These are phyloP conservation scores for Penicillium sp. DNA, from an alignment of 2,329 filamentous ascomycete genomes.

Conservation along the genomic window DNA sequence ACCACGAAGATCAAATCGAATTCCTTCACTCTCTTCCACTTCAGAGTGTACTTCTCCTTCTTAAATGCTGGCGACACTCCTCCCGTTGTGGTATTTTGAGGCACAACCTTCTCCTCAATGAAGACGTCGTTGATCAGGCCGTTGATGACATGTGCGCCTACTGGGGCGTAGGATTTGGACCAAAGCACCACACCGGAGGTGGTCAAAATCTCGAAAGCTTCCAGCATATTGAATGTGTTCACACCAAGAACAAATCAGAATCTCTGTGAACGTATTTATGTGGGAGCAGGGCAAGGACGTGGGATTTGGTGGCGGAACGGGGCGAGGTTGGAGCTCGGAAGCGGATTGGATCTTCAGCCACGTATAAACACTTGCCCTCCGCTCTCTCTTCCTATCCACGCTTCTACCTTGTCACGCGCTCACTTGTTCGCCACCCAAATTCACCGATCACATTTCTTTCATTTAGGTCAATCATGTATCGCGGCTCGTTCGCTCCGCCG, in stretches of 20 bases:
- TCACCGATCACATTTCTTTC: slow-evolving; percentile 3
- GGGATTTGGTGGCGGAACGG: slow-evolving; percentile 26
- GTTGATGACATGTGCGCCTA: slow-evolving; percentile 84
- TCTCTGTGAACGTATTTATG: slow-evolving; percentile 5
- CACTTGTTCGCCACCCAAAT: slow-evolving; percentile 7
- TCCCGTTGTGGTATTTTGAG: slow-evolving; percentile 58
- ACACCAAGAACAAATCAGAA: neutral
- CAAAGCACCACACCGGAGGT: slow-evolving; percentile 96
- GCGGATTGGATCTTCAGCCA: slow-evolving; percentile 34
- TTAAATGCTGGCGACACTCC: slow-evolving; percentile 72
- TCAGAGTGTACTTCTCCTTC: slow-evolving; percentile 90
- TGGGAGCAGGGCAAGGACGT: slow-evolving; percentile 17
- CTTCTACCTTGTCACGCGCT: slow-evolving; percentile 10
- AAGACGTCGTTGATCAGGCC: slow-evolving; percentile 95
- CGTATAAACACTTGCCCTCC: slow-evolving; percentile 32
- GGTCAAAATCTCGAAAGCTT: slow-evolving; percentile 94
- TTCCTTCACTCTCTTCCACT: slow-evolving; percentile 92
- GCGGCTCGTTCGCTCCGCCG: slow-evolving; percentile 74
- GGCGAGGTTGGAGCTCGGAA: slow-evolving; percentile 25
- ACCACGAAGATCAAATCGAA: slow-evolving; percentile 94
- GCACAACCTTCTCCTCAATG: slow-evolving; percentile 83
- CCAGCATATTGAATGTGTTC: slow-evolving; percentile 67
- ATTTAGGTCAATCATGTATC: slow-evolving; percentile 67
- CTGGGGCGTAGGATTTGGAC: slow-evolving; percentile 81
- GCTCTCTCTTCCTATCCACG: slow-evolving; percentile 9